Base-by-base conservation (phyloP, 768 basidiomycete species). In the Pleurotus sapidus region DNA sequence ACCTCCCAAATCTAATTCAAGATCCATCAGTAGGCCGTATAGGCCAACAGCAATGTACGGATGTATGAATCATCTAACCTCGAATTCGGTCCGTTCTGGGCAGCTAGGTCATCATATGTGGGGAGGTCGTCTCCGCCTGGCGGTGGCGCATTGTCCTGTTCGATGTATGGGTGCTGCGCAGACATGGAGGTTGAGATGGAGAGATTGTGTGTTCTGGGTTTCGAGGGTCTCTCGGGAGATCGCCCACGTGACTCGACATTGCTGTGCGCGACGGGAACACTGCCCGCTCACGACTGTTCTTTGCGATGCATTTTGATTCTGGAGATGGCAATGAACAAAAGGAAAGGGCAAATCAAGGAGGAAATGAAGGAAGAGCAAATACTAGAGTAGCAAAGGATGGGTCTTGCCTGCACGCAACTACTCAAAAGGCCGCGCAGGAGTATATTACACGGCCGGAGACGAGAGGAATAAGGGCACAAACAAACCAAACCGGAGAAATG, bases 31-130 rank as follows among this genome's bases (percentile, higher is more conserved):
- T 56, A 30, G 48, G 56, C 46, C 3, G 59, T 64, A 18, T n/a
- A n/a, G n/a, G n/a, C n/a, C n/a, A n/a, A n/a, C n/a, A n/a, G n/a
- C n/a, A n/a, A n/a, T 39, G 48, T 24, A 49, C 20, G n/a, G 23
- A 24, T 56, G 14, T 20, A 18, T 18, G n/a, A 37, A 55, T 55
- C 17, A 49, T 5, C 76, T 63, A 69, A 82, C 90, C 91, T 87
- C 37, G 91, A 93, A 73, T 93, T 93, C 4, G 91, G 88, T 45
- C 89, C 90, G 60, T 85, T 81, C 65, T 90, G 84, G 5, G 78
- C 75, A 4, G 86, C 84, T n/a, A 93, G 83, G 67, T 90, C 87
- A 56, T 90, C 86, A 63, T 94, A 94, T 3, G 87, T 86, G 15
- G 91, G 91, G 6, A 92, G 77, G 42, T 81, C 84, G 56, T 85